Conservation (phyloP, 257 asterid species). For the Forsythia suspensa region DNA sequence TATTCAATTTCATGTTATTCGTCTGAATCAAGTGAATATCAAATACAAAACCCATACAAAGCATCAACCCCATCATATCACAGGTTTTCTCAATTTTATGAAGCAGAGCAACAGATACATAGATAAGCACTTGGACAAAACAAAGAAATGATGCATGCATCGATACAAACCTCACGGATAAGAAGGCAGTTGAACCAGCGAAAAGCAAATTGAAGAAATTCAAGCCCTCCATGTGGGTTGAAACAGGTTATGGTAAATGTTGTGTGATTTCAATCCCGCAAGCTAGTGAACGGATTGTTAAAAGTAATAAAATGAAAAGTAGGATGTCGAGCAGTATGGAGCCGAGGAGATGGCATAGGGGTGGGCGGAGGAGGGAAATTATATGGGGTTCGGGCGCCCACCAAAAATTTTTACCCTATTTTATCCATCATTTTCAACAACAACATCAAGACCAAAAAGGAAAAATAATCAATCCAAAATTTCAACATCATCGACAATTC, state of each 20-base stretch:
- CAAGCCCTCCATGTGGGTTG: constrained; percentile 93
- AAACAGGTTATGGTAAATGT: constrained; percentile 61
- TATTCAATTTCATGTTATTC: constrained; percentile 9
- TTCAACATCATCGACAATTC: too few relatives aligned
- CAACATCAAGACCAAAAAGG: too few relatives aligned
- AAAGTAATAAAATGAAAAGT: too few relatives aligned
- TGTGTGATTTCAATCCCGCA: too few relatives aligned
- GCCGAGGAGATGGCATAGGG: too few relatives aligned
- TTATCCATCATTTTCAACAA: too few relatives aligned
- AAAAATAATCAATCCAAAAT: too few relatives aligned
- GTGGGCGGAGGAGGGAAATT: too few relatives aligned
- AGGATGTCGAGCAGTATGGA: too few relatives aligned
- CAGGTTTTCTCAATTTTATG: background rate
- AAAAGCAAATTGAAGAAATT: constrained; percentile 97
- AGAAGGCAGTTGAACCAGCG: constrained; percentile 99
- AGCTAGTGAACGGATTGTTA: too few relatives aligned
- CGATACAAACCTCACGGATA: constrained; percentile 78
- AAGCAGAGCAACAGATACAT: background rate
- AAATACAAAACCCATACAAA: background rate
- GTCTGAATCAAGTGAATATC: background rate
- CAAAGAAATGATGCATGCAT: constrained; percentile 13
- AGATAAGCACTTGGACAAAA: background rate
- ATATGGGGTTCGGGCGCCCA: too few relatives aligned
- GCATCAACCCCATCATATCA: background rate
- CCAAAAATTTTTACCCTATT: too few relatives aligned